Evolutionary conservation across 2,329 filamentous ascomycete genomes (phyloP).

Genomic region (Aspergillus awamori): DNA sequence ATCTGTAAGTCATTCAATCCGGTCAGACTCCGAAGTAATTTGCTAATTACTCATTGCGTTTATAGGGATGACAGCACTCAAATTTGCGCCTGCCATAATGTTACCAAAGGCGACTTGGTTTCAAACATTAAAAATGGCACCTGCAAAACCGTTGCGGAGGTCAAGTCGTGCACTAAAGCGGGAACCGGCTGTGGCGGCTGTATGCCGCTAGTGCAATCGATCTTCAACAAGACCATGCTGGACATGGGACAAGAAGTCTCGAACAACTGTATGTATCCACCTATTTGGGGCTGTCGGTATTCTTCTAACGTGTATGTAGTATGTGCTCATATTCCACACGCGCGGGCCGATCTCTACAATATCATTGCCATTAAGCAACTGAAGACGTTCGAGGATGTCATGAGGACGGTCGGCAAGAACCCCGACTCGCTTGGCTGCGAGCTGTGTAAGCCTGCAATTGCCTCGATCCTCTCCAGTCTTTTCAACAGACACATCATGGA

Average conservation of each 20-base stretch:
- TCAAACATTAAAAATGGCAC: slow-evolving; percentile 72
- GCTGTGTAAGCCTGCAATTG: slow-evolving; percentile 80
- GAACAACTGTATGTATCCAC: slow-evolving; percentile 60
- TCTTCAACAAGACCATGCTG: slow-evolving; percentile 87
- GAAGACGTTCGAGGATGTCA: slow-evolving; percentile 72
- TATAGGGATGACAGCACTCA: slow-evolving; percentile 74
- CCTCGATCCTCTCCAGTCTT: slow-evolving; percentile 76
- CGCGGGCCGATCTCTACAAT: slow-evolving; percentile 85
- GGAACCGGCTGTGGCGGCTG: slow-evolving; percentile 90
- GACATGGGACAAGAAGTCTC: slow-evolving; percentile 84
- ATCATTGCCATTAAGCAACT: slow-evolving; percentile 82
- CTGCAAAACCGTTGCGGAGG: slow-evolving; percentile 77
- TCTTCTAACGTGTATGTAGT: slow-evolving; percentile 45
- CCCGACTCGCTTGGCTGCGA: slow-evolving; percentile 78
- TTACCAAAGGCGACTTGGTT: slow-evolving; percentile 79
- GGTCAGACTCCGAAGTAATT: neutral
- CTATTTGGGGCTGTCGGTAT: neutral
- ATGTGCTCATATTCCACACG: slow-evolving; percentile 81
- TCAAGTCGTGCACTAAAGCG: slow-evolving; percentile 90
- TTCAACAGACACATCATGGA: slow-evolving; percentile 85
- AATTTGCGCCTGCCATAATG: slow-evolving; percentile 92
- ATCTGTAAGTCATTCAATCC: slow-evolving; percentile 56
- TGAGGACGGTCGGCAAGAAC: slow-evolving; percentile 75
- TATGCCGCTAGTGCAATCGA: slow-evolving; percentile 82
- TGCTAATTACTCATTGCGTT: neutral